These are phyloP conservation scores for Cunninghamia lanceolata DNA, from an alignment of 75 land plant genomes.

Conservation along the genomic window DNA sequence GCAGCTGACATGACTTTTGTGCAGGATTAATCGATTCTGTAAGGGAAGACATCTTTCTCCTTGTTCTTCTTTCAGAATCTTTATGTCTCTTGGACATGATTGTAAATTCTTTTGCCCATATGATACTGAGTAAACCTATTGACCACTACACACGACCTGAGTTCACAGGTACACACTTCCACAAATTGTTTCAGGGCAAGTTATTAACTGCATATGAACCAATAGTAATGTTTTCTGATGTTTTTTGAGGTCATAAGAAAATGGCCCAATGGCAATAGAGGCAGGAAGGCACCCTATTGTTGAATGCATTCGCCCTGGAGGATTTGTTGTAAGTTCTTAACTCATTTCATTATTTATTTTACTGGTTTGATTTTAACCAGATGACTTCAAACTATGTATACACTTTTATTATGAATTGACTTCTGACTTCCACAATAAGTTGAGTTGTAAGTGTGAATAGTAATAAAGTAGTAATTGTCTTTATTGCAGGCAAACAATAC, in stretches of 20 bases:
- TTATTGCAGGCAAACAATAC: slow-evolving; percentile 83
- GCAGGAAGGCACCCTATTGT: slow-evolving; percentile 93
- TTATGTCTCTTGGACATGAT: slow-evolving; percentile 97
- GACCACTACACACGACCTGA: slow-evolving; percentile 83
- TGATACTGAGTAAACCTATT: slow-evolving; percentile 70
- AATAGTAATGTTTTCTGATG: background rate
- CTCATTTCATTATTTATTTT: background rate
- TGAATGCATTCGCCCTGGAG: slow-evolving; percentile 65
- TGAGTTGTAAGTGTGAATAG: background rate
- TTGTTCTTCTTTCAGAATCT: slow-evolving; percentile 87
- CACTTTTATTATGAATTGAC: background rate
- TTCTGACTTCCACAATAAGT: background rate
- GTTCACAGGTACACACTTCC: slow-evolving; percentile 64
- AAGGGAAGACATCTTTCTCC: slow-evolving; percentile 73
- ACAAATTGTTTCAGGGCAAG: background rate
- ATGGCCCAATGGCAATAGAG: slow-evolving; percentile 96
- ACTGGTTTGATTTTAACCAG: background rate
- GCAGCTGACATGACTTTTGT: background rate
- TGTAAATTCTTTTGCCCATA: slow-evolving; percentile 94
- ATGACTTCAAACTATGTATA: background rate
- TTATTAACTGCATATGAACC: background rate
- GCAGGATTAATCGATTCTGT: slow-evolving; percentile 78
- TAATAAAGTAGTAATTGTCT: background rate
- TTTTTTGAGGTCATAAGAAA: slow-evolving; percentile 31
- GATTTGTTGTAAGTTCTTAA: slow-evolving; percentile 66